These are phyloP conservation scores for Amniculicola lignicola DNA, from an alignment of 495 filamentous ascomycete species.

Conservation along the genomic window DNA sequence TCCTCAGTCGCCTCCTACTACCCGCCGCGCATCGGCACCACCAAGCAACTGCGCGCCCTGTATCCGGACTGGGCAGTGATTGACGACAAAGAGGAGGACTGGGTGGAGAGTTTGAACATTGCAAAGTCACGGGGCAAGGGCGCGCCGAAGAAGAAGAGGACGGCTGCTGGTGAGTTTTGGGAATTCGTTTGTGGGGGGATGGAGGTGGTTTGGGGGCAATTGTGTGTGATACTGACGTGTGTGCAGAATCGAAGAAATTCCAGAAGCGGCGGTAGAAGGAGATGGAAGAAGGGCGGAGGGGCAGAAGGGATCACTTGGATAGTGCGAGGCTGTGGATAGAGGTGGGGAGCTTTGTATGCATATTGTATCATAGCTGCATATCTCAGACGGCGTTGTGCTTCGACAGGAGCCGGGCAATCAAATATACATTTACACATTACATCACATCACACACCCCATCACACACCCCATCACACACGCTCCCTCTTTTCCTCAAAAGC, in stretches of 20 bases:
- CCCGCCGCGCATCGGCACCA: conserved; percentile 66
- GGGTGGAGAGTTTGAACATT: conserved; percentile 66
- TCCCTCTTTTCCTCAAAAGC: too few species aligned
- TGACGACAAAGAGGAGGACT: conserved; percentile 73
- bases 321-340: too few species aligned
- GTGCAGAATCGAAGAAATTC: conserved; percentile 35
- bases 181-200: too few species aligned
- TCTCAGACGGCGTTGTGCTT: not conserved
- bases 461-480: too few species aligned
- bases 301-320: not conserved
- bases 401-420: too few species aligned
- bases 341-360: not conserved
- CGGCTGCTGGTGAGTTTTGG: conserved; percentile 55
- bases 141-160: conserved; percentile 85
- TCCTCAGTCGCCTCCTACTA: conserved; percentile 81
- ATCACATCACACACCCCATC: too few species aligned
- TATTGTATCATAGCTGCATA: conserved; percentile 2
- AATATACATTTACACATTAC: too few species aligned
- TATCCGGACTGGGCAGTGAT: conserved; percentile 63
- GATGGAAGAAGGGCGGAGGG: not conserved
- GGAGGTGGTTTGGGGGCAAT: not conserved
- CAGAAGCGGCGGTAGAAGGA: conserved; percentile 4
- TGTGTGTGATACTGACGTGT: not conserved
- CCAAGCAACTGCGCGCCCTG: conserved; percentile 62
- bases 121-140: conserved; percentile 69